Base-by-base conservation (phyloP, 768 basidiomycete species). In the Suillus bovinus region DNA sequence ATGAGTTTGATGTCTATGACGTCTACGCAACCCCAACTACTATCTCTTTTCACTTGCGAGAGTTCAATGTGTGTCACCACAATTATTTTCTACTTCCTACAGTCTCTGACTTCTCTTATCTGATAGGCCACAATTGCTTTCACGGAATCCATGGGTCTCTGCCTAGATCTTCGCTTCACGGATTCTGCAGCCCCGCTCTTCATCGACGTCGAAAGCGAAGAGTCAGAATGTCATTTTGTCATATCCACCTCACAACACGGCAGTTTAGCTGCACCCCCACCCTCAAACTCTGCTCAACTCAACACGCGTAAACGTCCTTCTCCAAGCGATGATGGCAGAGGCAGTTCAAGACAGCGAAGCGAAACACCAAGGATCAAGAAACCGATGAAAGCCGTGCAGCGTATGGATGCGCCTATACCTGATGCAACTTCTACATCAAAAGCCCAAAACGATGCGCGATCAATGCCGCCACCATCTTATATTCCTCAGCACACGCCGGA, bases 1-100 rank as follows among this genome's bases (percentile, higher is more conserved):
- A 91, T 44, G 93, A 94, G 68, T 94, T 94, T 65, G 91, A 94
- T 58, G 76, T 81, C 8, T 94, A 93, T 69, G 84, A 90, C 52
- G 77, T 93, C 13, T 81, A 79, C 67, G 76, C 80, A 11, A 76
- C 83, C 20, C 89, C 93, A 1, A 83, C 83, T 36, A 86, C 84
- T 4, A 83, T 94, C 58, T 86, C 86, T 1, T 93, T 94, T 67
- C 92, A 93, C 74, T 75, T 94, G 33, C 85, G 89, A 41, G 93
- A 94, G 76, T 93, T 94, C 75, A 91, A 87, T 63, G 93, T 92
- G 81, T 71, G 24, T 34, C 27, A 27, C 5, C 63, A 64, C 47
- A 38, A 52, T 6, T 27, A 22, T 3, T 24, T 46, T 49, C 34
- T 60, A 0, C 54, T 47, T 13, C 59, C 33, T 34, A 54, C 39